phyloP scores from a whole-genome alignment of 768 basidiomycete genomes.

The Suillus subluteus region DNA sequence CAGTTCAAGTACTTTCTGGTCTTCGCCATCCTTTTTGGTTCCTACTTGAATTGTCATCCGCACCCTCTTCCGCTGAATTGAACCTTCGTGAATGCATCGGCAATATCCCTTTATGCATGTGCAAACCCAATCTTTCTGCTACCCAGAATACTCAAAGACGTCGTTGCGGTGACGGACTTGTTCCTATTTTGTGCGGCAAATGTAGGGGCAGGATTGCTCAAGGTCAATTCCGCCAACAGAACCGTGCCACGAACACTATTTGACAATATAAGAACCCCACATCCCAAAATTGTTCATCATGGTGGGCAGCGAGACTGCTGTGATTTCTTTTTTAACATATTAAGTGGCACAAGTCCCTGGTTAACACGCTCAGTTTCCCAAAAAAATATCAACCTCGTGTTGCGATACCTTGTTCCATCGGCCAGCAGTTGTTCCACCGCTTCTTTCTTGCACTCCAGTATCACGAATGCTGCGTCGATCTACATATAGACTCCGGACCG shows the following conservation, averaged over 20 bases:
- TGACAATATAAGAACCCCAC: not conserved
- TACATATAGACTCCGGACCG: not conserved
- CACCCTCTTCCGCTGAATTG: not conserved
- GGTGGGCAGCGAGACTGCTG: not conserved
- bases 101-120: slow-evolving; percentile 7
- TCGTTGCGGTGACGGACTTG: slow-evolving; percentile 12
- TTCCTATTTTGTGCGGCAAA: not conserved
- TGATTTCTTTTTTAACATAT: not conserved
- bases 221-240: not conserved
- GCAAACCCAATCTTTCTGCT: slow-evolving; percentile 10
- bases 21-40: slow-evolving; percentile 9
- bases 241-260: not conserved
- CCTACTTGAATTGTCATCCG: not conserved
- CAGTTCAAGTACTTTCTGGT: not conserved
- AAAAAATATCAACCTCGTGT: not conserved
- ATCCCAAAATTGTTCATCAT: not conserved
- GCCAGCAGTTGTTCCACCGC: not conserved
- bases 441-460: not conserved
- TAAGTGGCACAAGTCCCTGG: not conserved
- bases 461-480: not conserved
- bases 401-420: not conserved
- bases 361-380: not conserved
- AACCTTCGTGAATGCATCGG: not conserved
- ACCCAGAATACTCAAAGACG: slow-evolving; percentile 7
- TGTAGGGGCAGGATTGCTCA: not conserved